A percentile compares a stretch with the other conserved stretches of the same genome.
Conservation (phyloP, 768 basidiomycete species). For the Cantharellus anzutake region DNA sequence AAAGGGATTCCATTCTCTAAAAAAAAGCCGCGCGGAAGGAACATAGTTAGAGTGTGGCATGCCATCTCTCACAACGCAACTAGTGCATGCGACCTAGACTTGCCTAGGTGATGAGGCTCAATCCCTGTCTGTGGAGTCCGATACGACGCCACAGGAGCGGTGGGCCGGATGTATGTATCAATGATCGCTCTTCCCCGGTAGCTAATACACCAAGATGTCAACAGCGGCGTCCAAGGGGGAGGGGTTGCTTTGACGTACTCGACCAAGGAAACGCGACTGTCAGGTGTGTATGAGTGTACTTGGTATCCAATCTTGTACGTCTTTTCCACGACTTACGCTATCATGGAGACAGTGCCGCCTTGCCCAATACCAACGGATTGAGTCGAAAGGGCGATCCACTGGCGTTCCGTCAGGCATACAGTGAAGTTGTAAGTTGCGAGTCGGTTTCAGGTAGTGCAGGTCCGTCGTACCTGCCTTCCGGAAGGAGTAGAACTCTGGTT, state of each 20-base stretch:
- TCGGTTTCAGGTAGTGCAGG: too few relatives aligned
- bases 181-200: constrained; percentile 34
- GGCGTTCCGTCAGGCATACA: neutral
- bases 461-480: too few relatives aligned
- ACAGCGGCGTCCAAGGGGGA: neutral
- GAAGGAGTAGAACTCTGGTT: too few relatives aligned
- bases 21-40: neutral
- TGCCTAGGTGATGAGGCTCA: constrained; percentile 1
- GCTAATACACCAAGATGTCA: neutral
- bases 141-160: constrained; percentile 14
- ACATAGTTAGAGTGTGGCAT: neutral
- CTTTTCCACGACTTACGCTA: constrained; percentile 37
- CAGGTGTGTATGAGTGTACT: too few relatives aligned
- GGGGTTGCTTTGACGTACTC: constrained; percentile 5
- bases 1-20: constrained; percentile 34
- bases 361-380: constrained; percentile 42
- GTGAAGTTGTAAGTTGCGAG: neutral
- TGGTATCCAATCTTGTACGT: neutral
- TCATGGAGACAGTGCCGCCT: constrained; percentile 63
- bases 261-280: constrained; percentile 25
- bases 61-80: neutral
- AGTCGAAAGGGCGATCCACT: constrained; percentile 5
- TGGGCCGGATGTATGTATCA: constrained; percentile 49
- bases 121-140: constrained; percentile 8
- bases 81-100: neutral